A percentile compares a stretch with the other conserved stretches of the same genome.
These are phyloP conservation scores for Pseudopyricularia cyperi DNA, from an alignment of 2,329 filamentous ascomycete genomes.

Conservation along the genomic window DNA sequence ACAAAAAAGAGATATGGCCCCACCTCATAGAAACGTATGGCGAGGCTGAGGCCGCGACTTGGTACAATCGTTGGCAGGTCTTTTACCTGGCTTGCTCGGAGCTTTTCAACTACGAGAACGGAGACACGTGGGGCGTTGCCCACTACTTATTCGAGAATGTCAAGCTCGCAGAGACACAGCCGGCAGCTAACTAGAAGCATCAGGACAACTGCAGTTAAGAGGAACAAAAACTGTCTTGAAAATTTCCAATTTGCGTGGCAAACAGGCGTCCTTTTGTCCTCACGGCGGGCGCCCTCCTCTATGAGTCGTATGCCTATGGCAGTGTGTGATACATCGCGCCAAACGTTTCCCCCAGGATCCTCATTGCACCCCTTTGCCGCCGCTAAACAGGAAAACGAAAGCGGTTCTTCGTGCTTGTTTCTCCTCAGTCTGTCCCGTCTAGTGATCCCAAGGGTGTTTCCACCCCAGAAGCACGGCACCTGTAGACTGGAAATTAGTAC, in stretches of 20 bases:
- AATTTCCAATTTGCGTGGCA: background rate
- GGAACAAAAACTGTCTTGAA: background rate
- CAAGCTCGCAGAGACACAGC: background rate
- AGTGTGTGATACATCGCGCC: background rate
- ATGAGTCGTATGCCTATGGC: no score
- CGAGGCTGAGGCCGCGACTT: conserved; percentile 41
- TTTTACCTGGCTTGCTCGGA: conserved; percentile 62
- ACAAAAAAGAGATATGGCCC: conserved; percentile 49
- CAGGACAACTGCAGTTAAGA: background rate
- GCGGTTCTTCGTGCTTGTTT: background rate
- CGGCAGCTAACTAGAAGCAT: background rate
- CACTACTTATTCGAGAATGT: conserved; percentile 54
- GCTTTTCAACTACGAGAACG: conserved; percentile 51
- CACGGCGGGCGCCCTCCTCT: no score
- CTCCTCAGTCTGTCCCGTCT: conserved; percentile 14
- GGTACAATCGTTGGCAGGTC: conserved; percentile 60
- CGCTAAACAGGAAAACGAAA: background rate
- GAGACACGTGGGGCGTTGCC: conserved; percentile 54
- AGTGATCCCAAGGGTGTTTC: conserved; percentile 97
- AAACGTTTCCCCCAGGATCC: background rate
- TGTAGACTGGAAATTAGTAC: conserved; percentile 13
- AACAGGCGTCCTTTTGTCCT: no score
- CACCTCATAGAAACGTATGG: conserved; percentile 53
- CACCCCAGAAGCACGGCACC: conserved; percentile 71
- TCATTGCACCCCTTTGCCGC: background rate